Percentiles rank a stretch among this genome's conserved stretches.
Evolutionary conservation across 805 yeast genomes (phyloP).

Genomic region (Blastobotrys mokoenaii): DNA sequence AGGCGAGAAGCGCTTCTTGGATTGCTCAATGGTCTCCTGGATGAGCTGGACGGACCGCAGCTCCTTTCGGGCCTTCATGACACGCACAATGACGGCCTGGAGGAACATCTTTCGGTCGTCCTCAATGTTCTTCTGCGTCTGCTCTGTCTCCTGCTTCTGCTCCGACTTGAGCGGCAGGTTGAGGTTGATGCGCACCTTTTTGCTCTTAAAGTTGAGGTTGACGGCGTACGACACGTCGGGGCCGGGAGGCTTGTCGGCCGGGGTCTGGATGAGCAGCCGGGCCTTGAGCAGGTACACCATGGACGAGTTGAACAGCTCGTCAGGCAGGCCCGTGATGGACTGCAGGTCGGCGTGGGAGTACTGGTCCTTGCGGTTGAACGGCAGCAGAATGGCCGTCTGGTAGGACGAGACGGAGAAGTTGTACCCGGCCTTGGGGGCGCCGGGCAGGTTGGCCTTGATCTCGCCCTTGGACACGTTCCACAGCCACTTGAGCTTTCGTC

Average conservation of each 20-base stretch:
- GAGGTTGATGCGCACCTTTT: conserved; percentile 77
- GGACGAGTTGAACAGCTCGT: conserved; percentile 62
- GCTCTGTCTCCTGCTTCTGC: conserved; percentile 60
- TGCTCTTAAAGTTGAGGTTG: conserved; percentile 75
- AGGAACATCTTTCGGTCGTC: conserved; percentile 79
- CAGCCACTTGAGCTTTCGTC: conserved; percentile 88
- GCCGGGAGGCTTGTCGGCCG: conserved; percentile 45
- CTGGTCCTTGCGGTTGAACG: conserved; percentile 65
- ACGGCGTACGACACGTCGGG: conserved; percentile 58
- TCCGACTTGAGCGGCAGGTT: conserved; percentile 48
- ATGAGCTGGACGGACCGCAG: conserved; percentile 72
- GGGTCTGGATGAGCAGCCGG: conserved; percentile 60
- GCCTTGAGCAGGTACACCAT: conserved; percentile 72
- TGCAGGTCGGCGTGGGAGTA: conserved; percentile 53
- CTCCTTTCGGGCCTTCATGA: conserved; percentile 87
- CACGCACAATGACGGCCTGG: conserved; percentile 90
- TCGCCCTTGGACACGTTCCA: conserved; percentile 95
- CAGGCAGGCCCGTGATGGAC: conserved; percentile 60
- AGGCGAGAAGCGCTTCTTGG: conserved; percentile 76
- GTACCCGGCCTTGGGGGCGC: conserved; percentile 53
- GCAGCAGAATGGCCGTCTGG: conserved; percentile 78
- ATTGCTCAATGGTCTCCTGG: conserved; percentile 81
- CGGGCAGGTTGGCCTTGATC: conserved; percentile 73
- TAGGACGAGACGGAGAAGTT: conserved; percentile 70
- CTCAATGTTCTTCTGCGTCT: conserved; percentile 70